Conservation (phyloP, 371 early-diverging fungal species). For the Apophysomyces sp. region DNA sequence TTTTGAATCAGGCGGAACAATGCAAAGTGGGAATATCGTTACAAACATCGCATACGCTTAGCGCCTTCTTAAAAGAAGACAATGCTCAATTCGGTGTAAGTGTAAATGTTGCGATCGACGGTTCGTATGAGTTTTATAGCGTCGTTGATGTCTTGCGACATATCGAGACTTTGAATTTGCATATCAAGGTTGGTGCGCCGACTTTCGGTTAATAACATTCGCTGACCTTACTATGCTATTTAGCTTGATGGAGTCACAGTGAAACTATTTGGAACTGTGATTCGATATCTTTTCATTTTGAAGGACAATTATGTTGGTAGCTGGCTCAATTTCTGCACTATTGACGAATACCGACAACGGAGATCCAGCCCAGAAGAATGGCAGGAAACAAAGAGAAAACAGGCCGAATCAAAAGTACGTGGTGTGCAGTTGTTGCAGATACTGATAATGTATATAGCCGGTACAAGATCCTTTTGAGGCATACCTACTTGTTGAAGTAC, state of each 20-base stretch:
- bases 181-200: conserved; percentile 50
- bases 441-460: conserved; percentile 28
- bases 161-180: conserved; percentile 63
- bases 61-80: conserved; percentile 63
- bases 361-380: conserved; percentile 47
- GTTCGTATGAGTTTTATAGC: conserved; percentile 64
- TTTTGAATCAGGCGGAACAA: conserved; percentile 43
- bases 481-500: conserved; percentile 50
- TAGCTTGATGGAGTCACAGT: conserved; percentile 60
- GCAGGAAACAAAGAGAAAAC: conserved; percentile 45
- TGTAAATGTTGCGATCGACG: conserved; percentile 52
- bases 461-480: conserved; percentile 68
- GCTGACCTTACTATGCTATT: neutral
- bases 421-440: neutral
- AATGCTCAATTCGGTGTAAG: conserved; percentile 57
- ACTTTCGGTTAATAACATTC: neutral
- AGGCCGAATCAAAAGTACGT: conserved; percentile 63
- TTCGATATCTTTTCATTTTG: conserved; percentile 71
- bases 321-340: conserved; percentile 64
- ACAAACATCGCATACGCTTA: conserved; percentile 71
- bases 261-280: conserved; percentile 69
- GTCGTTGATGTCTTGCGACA: conserved; percentile 52
- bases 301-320: conserved; percentile 81
- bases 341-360: conserved; percentile 72
- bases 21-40: conserved; percentile 55